Conservation (phyloP, 2,329 filamentous ascomycete genomes). For the Emergomyces pasteurianus region DNA sequence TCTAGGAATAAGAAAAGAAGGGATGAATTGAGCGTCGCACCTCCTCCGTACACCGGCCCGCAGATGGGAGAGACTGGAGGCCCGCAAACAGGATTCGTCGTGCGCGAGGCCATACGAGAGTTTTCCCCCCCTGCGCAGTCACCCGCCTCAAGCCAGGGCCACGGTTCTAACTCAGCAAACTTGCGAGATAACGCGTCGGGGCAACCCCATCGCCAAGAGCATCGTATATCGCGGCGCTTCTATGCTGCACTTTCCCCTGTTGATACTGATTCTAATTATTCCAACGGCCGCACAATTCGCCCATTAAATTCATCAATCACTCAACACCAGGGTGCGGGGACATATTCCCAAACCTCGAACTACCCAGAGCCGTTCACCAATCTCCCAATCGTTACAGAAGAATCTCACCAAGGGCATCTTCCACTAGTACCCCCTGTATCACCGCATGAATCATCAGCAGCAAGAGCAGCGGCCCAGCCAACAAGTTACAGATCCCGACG, state of each 20-base stretch:
- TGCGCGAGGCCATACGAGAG: background rate
- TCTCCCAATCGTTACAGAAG: background rate
- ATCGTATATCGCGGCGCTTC: background rate
- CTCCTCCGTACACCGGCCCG: slow-evolving; percentile 1
- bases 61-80: background rate
- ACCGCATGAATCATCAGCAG: background rate
- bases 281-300: background rate
- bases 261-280: background rate
- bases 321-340: background rate
- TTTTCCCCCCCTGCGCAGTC: background rate
- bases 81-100: background rate
- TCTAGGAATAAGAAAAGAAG: slow-evolving; percentile 3
- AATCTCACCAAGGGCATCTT: background rate
- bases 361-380: background rate
- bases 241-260: slow-evolving; percentile 2
- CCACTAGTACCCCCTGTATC: background rate
- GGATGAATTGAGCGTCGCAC: background rate
- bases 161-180: background rate
- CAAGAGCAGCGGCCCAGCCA: background rate
- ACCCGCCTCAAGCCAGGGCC: background rate
- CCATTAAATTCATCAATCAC: background rate
- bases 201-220: background rate
- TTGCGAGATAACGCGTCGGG: background rate
- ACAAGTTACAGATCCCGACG: background rate
- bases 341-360: background rate